phyloP scores from a whole-genome alignment of 345 rosid genomes.

The Hibiscus trionum region DNA sequence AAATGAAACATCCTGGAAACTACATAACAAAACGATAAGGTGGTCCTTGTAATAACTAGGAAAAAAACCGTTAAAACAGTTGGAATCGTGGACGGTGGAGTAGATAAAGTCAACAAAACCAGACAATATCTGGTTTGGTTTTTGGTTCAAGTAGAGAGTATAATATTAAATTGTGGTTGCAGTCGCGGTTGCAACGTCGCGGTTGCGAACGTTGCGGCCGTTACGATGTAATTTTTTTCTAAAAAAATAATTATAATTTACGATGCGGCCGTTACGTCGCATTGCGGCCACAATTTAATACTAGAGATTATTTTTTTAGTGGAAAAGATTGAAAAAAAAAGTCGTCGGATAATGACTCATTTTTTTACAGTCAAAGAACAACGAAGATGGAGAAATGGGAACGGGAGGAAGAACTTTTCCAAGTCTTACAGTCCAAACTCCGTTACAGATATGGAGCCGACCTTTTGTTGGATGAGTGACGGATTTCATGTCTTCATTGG shows the following conservation, averaged over 20 bases:
- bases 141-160: background rate
- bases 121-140: background rate
- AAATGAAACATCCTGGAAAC: conserved; percentile 1
- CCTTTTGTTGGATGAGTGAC: background rate
- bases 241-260: no score
- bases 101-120: background rate
- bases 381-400: background rate
- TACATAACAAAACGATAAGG: background rate
- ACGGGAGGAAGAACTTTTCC: background rate
- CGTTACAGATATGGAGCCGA: background rate
- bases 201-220: no score
- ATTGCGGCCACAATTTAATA: no score
- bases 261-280: background rate
- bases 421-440: background rate
- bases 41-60: no score
- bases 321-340: background rate
- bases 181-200: no score
- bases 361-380: background rate
- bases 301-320: background rate
- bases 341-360: background rate
- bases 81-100: background rate
- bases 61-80: background rate
- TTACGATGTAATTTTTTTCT: no score
- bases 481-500: background rate
- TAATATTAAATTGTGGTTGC: no score